Evolutionary conservation across 2,329 filamentous ascomycete genomes (phyloP).

Genomic region (Macroventuria anomochaeta): DNA sequence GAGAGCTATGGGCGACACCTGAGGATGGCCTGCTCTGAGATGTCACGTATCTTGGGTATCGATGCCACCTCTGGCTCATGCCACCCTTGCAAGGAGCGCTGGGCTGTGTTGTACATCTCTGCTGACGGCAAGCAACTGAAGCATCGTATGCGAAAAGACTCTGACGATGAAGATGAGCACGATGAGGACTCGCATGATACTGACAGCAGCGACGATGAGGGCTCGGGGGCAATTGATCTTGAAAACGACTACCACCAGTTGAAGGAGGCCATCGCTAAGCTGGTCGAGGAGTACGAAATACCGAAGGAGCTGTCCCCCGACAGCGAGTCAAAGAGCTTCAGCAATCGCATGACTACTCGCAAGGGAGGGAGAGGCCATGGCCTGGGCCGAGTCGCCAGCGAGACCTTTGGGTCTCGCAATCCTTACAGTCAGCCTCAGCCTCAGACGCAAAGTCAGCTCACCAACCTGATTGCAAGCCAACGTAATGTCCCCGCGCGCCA

Average conservation of each 20-base stretch:
- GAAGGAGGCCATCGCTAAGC: conserved; percentile 78
- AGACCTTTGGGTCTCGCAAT: conserved; percentile 60
- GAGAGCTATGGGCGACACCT: conserved; percentile 59
- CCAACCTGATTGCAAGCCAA: conserved; percentile 48
- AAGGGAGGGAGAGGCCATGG: conserved; percentile 40
- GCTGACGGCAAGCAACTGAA: conserved; percentile 73
- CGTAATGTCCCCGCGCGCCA: conserved; percentile 43
- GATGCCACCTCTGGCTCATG: conserved; percentile 71
- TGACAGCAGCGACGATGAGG: conserved; percentile 57
- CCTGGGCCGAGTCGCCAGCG: conserved; percentile 35
- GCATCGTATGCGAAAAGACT: conserved; percentile 74
- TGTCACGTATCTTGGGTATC: conserved; percentile 69
- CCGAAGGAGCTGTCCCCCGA: conserved; percentile 69
- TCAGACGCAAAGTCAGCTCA: conserved; percentile 47
- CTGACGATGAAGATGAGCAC: conserved; percentile 67
- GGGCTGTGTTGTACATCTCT: conserved; percentile 82
- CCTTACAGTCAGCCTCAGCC: conserved; percentile 46
- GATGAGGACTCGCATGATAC: conserved; percentile 64
- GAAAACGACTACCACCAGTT: conserved; percentile 82
- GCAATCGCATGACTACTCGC: conserved; percentile 68
- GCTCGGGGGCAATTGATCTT: conserved; percentile 61
- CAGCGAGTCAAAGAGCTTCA: conserved; percentile 68
- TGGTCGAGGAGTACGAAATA: conserved; percentile 84
- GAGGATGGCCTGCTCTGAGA: conserved; percentile 72
- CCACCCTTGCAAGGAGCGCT: conserved; percentile 82